Evolutionary conservation across 148 eudicot species (phyloP).

Genomic region (Simmondsia chinensis): DNA sequence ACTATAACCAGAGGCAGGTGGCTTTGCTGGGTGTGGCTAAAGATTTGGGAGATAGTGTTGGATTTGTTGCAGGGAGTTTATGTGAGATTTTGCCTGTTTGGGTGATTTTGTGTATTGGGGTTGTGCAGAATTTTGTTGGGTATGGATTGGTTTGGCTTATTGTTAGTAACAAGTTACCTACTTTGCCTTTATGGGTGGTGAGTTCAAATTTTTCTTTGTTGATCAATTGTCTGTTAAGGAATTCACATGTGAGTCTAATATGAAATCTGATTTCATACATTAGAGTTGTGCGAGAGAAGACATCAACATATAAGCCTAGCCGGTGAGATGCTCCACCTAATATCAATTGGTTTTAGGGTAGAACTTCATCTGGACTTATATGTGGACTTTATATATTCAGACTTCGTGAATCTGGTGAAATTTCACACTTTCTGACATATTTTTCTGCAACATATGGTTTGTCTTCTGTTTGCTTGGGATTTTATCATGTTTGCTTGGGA

Average conservation of each 20-base stretch:
- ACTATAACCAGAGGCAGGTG: slow-evolving; percentile 46
- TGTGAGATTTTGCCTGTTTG: slow-evolving; percentile 45
- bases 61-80: slow-evolving; percentile 39
- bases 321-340: no score
- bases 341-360: no score
- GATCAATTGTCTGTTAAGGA: slow-evolving; percentile 2
- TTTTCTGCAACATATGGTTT: no score
- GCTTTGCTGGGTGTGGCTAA: slow-evolving; percentile 52
- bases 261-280: neutral
- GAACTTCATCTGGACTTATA: no score
- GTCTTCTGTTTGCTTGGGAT: no score
- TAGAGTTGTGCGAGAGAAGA: no score
- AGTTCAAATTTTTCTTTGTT: slow-evolving; percentile 12
- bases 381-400: no score
- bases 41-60: slow-evolving; percentile 52
- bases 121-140: slow-evolving; percentile 35
- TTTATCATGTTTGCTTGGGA: neutral
- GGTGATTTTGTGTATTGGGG: slow-evolving; percentile 39
- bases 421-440: no score
- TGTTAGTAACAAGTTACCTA: slow-evolving; percentile 29
- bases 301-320: no score
- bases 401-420: no score
- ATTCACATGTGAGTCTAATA: neutral
- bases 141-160: slow-evolving; percentile 52
- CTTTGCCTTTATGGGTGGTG: slow-evolving; percentile 57